Percentiles rank a stretch among this genome's conserved stretches.
phyloP scores from a whole-genome alignment of 164 flowering plant species.

The Santalum album region DNA sequence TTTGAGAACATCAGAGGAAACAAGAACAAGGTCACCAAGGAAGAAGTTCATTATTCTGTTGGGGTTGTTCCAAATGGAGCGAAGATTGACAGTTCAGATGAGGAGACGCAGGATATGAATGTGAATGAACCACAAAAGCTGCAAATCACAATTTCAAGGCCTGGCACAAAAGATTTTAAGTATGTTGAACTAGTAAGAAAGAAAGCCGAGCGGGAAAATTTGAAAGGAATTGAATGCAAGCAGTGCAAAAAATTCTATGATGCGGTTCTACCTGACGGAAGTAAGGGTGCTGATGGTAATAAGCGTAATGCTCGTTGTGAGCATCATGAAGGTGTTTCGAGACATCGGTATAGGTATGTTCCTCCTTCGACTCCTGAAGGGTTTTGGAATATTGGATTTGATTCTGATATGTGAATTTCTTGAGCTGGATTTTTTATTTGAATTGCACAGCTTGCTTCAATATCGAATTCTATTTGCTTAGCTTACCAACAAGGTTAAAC shows the following conservation, averaged over 20 bases:
- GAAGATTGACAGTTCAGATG: constrained; percentile 42
- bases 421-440: too few species aligned
- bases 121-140: constrained; percentile 23
- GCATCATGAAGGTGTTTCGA: constrained; percentile 90
- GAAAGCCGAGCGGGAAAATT: constrained; percentile 71
- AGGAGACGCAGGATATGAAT: constrained; percentile 65
- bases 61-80: constrained; percentile 22
- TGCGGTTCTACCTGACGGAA: constrained; percentile 62
- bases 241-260: constrained; percentile 95
- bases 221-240: constrained; percentile 86
- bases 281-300: constrained; percentile 15
- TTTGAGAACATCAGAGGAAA: constrained; percentile 53
- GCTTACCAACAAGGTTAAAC: too few species aligned
- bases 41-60: constrained; percentile 23
- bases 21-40: constrained; percentile 34
- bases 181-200: constrained; percentile 78
- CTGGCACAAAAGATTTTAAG: constrained; percentile 43
- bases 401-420: constrained; percentile 30
- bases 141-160: constrained; percentile 19
- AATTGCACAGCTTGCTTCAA: too few species aligned
- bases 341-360: constrained; percentile 77
- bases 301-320: constrained; percentile 51
- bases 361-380: constrained; percentile 98
- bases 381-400: constrained; percentile 98
- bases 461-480: too few species aligned